Conservation (phyloP, 768 basidiomycete genomes). For the Serpula lacrymans region DNA sequence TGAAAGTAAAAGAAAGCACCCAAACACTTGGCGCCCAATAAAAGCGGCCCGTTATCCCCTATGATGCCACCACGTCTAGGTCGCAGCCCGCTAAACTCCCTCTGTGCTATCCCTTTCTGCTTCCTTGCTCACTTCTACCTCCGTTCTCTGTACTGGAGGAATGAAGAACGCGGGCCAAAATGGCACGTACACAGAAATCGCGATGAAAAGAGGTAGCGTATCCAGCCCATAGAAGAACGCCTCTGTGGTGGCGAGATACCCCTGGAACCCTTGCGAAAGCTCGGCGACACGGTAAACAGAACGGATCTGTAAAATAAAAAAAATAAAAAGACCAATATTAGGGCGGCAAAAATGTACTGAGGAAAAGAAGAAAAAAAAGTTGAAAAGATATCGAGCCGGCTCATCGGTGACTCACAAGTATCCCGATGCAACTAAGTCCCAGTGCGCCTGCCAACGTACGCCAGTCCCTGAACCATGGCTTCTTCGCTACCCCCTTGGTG, state of each 20-base stretch:
- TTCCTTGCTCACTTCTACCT: no score
- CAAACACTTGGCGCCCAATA: no score
- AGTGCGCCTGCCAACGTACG: conserved; percentile 49
- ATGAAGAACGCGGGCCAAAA: conserved; percentile 70
- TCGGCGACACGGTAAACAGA: conserved; percentile 61
- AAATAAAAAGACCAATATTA: no score
- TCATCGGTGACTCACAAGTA: conserved; percentile 48
- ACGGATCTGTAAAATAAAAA: conserved; percentile 44
- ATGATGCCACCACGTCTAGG: no score
- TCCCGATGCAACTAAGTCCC: conserved; percentile 55
- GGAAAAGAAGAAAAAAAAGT: neutral
- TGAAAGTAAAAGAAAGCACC: no score
- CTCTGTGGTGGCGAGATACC: conserved; percentile 56
- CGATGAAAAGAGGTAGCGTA: conserved; percentile 61
- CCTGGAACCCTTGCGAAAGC: conserved; percentile 59
- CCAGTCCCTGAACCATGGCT: conserved; percentile 57
- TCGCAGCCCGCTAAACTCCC: no score
- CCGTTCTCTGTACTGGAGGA: no score
- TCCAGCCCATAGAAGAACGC: conserved; percentile 65
- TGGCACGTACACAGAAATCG: conserved; percentile 49
- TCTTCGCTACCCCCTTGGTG: no score
- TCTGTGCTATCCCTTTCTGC: no score
- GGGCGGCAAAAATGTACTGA: neutral
- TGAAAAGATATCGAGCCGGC: no score
- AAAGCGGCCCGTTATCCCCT: no score